phyloP scores from a whole-genome alignment of 208 protist species.

The Acanthamoeba healyi region DNA sequence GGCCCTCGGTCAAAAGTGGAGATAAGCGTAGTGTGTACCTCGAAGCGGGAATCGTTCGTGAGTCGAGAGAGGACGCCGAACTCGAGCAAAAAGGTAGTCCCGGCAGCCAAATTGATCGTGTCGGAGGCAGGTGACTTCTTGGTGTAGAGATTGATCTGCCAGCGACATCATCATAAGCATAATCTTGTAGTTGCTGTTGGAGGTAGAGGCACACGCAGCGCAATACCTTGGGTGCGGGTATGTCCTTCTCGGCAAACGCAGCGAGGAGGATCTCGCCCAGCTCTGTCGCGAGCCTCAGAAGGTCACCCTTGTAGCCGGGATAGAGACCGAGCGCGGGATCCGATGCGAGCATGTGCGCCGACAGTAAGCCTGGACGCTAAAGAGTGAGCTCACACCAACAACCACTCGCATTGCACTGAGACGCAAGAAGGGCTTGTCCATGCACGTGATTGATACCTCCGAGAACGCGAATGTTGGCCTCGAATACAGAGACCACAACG shows the following conservation, averaged over 20 bases:
- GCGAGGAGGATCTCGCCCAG: slow-evolving; percentile 23
- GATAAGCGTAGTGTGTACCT: too few species aligned
- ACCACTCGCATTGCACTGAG: too few species aligned
- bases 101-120: background rate
- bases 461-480: slow-evolving; percentile 93
- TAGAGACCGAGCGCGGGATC: slow-evolving; percentile 7
- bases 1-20: too few species aligned
- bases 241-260: slow-evolving; percentile 1
- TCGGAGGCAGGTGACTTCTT: background rate
- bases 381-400: background rate
- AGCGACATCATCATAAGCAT: background rate
- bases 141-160: background rate
- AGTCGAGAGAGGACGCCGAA: slow-evolving; percentile 82
- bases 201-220: background rate
- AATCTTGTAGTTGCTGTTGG: too few species aligned
- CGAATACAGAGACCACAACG: slow-evolving; percentile 92
- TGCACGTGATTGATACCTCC: too few species aligned
- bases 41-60: slow-evolving; percentile 51
- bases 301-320: background rate
- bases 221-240: background rate
- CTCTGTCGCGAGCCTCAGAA: background rate
- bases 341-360: slow-evolving; percentile 39
- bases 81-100: slow-evolving; percentile 73
- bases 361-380: slow-evolving; percentile 36
- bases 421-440: too few species aligned